phyloP scores from a whole-genome alignment of 345 rosid species.

The Jatropha curcas region DNA sequence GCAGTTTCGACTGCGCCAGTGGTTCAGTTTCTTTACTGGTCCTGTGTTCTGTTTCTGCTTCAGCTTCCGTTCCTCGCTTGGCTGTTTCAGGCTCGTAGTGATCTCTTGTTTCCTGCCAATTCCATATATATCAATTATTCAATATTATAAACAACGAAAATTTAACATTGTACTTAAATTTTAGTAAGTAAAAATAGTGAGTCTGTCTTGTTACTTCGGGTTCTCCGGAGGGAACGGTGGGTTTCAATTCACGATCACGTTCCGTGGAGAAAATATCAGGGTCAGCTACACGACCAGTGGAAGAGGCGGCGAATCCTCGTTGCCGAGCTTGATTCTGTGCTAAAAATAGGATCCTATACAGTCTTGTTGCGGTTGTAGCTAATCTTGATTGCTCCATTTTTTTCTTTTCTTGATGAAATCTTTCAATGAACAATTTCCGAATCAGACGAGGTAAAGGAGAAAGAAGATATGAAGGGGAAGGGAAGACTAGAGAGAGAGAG shows the following conservation, averaged over 20 bases:
- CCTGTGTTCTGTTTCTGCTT: slow-evolving; percentile 25
- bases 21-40: slow-evolving; percentile 36
- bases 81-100: slow-evolving; percentile 43
- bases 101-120: slow-evolving; percentile 42
- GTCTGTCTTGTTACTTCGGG: slow-evolving; percentile 39
- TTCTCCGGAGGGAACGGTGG: slow-evolving; percentile 42
- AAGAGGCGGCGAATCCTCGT: slow-evolving; percentile 28
- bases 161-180: no score
- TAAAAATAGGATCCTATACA: slow-evolving; percentile 7
- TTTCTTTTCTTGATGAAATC: not conserved
- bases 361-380: slow-evolving; percentile 34
- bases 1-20: slow-evolving; percentile 44
- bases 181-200: not conserved
- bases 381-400: slow-evolving; percentile 42
- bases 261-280: slow-evolving; percentile 32
- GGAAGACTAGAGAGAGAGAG: not conserved
- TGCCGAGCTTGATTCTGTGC: slow-evolving; percentile 7
- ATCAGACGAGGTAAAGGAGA: not conserved
- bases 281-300: slow-evolving; percentile 45
- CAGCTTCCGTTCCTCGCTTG: slow-evolving; percentile 22
- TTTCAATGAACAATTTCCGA: not conserved
- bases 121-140: not conserved
- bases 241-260: slow-evolving; percentile 41
- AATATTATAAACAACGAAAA: not conserved
- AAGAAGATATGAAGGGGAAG: not conserved